These are phyloP conservation scores for Lipomyces lipofer DNA, from an alignment of 805 yeast species.

Conservation along the genomic window DNA sequence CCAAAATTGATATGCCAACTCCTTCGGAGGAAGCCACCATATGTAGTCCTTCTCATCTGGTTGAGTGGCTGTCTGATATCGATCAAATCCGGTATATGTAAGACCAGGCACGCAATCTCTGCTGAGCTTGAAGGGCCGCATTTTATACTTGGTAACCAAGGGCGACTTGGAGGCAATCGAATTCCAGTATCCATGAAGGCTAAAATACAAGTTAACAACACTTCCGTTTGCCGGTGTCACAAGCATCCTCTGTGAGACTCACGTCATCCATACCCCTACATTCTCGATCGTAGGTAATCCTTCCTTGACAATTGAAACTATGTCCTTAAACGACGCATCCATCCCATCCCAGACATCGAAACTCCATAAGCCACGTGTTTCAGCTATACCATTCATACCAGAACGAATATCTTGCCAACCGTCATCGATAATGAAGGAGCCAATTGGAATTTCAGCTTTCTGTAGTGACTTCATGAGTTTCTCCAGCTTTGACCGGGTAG, in stretches of 20 bases:
- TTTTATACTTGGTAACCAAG: not conserved
- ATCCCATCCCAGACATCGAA: slow-evolving; percentile 6
- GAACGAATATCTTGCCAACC: slow-evolving; percentile 14
- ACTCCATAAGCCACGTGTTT: slow-evolving; percentile 2
- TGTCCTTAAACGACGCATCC: slow-evolving; percentile 1
- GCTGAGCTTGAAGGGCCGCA: not conserved
- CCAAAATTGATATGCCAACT: slow-evolving; percentile 4
- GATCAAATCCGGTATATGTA: not conserved
- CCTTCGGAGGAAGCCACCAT: slow-evolving; percentile 12
- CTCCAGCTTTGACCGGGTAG: not conserved
- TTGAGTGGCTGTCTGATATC: not conserved
- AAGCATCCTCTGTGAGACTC: not conserved
- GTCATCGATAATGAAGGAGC: slow-evolving; percentile 9
- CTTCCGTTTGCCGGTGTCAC: not conserved
- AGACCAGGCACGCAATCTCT: not conserved
- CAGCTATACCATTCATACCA: slow-evolving; percentile 2
- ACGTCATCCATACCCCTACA: not conserved
- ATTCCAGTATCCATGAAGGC: slow-evolving; percentile 1
- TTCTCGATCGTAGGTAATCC: slow-evolving; percentile 3
- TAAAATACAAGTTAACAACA: not conserved
- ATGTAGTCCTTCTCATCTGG: slow-evolving; percentile 6
- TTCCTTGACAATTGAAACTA: not conserved
- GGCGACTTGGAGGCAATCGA: slow-evolving; percentile 3
- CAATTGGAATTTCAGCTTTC: slow-evolving; percentile 2
- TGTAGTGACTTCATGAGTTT: not conserved